These are phyloP conservation scores for Acorus gramineus DNA, from an alignment of 106 monocot genomes.

Conservation along the genomic window DNA sequence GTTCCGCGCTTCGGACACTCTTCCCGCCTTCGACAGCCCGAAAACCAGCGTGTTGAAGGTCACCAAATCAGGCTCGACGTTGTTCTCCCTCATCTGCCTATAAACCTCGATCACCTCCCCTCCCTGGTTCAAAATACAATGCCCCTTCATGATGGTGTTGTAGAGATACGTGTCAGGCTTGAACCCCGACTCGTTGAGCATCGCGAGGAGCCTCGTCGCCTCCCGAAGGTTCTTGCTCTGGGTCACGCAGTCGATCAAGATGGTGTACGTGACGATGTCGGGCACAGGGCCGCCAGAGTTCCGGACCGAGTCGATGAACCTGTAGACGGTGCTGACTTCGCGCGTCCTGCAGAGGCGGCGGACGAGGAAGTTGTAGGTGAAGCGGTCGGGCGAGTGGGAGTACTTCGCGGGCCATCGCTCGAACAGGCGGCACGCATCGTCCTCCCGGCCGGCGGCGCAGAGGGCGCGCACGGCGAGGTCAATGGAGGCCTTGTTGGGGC, in stretches of 20 bases:
- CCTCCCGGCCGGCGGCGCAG: slow-evolving; percentile 51
- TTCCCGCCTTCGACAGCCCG: slow-evolving; percentile 78
- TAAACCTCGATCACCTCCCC: slow-evolving; percentile 75
- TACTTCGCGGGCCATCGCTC: slow-evolving; percentile 11
- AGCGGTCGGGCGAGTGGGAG: slow-evolving; percentile 29
- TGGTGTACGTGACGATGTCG: slow-evolving; percentile 65
- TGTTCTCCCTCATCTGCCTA: slow-evolving; percentile 84
- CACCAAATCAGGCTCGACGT: slow-evolving; percentile 79
- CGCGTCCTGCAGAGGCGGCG: slow-evolving; percentile 44
- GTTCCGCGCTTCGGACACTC: slow-evolving; percentile 58
- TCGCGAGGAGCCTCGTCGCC: slow-evolving; percentile 46
- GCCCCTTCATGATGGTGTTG: slow-evolving; percentile 87
- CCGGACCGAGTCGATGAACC: slow-evolving; percentile 42
- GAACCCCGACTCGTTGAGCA: slow-evolving; percentile 55
- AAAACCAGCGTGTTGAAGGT: slow-evolving; percentile 81
- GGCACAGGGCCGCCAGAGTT: slow-evolving; percentile 18
- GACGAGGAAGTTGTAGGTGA: slow-evolving; percentile 75
- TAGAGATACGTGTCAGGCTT: slow-evolving; percentile 82
- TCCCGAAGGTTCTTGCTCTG: slow-evolving; percentile 53
- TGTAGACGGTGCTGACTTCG: slow-evolving; percentile 40
- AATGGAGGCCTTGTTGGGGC: slow-evolving; percentile 32
- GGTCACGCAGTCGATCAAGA: slow-evolving; percentile 75
- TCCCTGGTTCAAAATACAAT: slow-evolving; percentile 52
- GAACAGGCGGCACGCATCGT: slow-evolving; percentile 32
- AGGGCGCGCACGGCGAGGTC: slow-evolving; percentile 62